Conservation (phyloP, 306 rosid species). For the Myrica gale region DNA sequence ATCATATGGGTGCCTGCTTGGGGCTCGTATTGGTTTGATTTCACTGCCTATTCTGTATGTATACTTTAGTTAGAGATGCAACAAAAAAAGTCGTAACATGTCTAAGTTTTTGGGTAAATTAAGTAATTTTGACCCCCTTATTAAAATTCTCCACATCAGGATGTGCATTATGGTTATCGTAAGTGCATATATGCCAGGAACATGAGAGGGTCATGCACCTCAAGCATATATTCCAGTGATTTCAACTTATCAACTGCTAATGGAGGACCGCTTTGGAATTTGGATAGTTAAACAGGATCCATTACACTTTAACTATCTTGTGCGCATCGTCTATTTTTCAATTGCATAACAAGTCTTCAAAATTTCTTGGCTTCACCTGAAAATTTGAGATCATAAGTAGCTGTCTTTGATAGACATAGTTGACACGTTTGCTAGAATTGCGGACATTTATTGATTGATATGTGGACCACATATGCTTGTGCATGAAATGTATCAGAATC, state of each 20-base stretch:
- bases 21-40: not conserved
- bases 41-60: not conserved
- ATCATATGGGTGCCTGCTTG: not conserved
- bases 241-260: not conserved
- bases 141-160: not conserved
- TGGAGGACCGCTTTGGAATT: not conserved
- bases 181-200: not conserved
- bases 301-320: not conserved
- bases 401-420: not conserved
- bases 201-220: not conserved
- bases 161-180: not conserved
- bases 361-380: not conserved
- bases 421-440: not conserved
- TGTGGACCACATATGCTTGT: not conserved
- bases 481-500: not conserved
- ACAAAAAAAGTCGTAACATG: not conserved
- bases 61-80: not conserved
- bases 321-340: not conserved
- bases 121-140: not conserved
- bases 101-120: not conserved
- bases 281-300: not conserved
- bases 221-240: not conserved
- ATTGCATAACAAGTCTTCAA: not conserved
- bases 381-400: not conserved
- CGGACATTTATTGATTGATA: not conserved